These are phyloP conservation scores for Alternaria incomplexa DNA, from an alignment of 2,329 filamentous ascomycete species.

Conservation along the genomic window DNA sequence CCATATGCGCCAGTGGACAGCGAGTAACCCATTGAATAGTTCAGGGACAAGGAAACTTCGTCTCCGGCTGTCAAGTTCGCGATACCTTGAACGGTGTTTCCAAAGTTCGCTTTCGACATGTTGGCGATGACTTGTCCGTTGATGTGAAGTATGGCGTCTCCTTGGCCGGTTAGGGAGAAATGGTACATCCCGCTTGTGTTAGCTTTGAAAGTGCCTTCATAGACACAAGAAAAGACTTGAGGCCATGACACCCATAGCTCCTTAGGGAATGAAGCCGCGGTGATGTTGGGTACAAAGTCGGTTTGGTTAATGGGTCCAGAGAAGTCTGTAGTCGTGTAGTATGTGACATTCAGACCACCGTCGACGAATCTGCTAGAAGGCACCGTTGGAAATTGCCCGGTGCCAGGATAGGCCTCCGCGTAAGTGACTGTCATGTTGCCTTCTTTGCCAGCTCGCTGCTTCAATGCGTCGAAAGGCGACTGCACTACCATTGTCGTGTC, in stretches of 20 bases:
- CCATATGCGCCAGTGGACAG: background rate
- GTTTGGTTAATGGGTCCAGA: background rate
- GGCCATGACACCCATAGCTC: background rate
- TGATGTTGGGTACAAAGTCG: background rate
- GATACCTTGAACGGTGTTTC: constrained; percentile 3
- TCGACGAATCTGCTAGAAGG: constrained; percentile 2
- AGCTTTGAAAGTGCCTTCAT: background rate
- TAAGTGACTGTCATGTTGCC: constrained; percentile 7
- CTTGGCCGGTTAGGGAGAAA: background rate
- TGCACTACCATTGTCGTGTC: background rate
- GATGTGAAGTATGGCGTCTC: background rate
- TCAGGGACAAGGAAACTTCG: background rate
- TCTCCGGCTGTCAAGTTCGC: constrained; percentile 2
- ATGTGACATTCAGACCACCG: background rate
- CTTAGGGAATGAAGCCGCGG: background rate
- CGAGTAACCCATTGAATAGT: background rate
- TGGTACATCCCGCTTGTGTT: background rate
- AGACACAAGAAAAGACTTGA: background rate
- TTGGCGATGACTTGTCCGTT: constrained; percentile 4
- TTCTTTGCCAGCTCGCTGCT: constrained; percentile 2
- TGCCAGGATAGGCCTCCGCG: background rate
- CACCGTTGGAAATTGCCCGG: background rate
- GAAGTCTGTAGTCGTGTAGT: background rate
- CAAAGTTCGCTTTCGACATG: constrained; percentile 8
- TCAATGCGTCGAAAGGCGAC: background rate